Conservation (phyloP, 1,139 yeast genomes). For the Suhomyces ambrosiae region DNA sequence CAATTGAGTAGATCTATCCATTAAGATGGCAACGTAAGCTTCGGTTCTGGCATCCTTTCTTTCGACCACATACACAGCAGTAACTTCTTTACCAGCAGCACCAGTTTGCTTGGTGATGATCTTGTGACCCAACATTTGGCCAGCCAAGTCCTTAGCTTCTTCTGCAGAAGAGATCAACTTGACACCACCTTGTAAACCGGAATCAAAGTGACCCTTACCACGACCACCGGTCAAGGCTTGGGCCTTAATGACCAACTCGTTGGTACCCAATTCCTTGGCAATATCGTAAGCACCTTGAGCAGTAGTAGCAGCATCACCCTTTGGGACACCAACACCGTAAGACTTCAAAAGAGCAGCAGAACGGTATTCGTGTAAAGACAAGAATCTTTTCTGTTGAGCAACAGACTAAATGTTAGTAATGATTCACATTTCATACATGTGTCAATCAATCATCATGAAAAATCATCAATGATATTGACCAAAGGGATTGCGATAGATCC, state of each 20-base stretch:
- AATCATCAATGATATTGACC: not conserved
- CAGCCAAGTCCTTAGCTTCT: slow-evolving; percentile 85
- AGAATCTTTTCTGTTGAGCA: slow-evolving; percentile 54
- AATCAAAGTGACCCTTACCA: slow-evolving; percentile 97
- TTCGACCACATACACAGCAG: slow-evolving; percentile 95
- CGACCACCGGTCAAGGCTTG: slow-evolving; percentile 99
- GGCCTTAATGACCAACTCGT: slow-evolving; percentile 92
- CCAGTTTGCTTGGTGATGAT: slow-evolving; percentile 98
- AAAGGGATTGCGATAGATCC: not conserved
- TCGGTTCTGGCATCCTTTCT: slow-evolving; percentile 92
- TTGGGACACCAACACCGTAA: slow-evolving; percentile 90
- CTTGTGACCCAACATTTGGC: slow-evolving; percentile 88
- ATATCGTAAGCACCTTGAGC: slow-evolving; percentile 84
- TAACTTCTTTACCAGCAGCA: slow-evolving; percentile 93
- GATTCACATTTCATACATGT: not conserved
- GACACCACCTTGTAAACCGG: slow-evolving; percentile 96
- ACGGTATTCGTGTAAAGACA: slow-evolving; percentile 94
- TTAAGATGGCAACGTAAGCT: slow-evolving; percentile 90
- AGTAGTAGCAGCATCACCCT: slow-evolving; percentile 88
- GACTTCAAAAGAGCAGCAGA: slow-evolving; percentile 82
- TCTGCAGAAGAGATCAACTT: slow-evolving; percentile 82
- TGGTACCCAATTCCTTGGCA: slow-evolving; percentile 67
- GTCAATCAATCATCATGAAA: not conserved
- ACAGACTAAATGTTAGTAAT: slow-evolving; percentile 23
- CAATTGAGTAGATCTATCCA: slow-evolving; percentile 89